Percentiles rank a stretch among this genome's conserved stretches.
Evolutionary conservation across 129 eudicot species (phyloP).

Genomic region (Sambucus nigra): DNA sequence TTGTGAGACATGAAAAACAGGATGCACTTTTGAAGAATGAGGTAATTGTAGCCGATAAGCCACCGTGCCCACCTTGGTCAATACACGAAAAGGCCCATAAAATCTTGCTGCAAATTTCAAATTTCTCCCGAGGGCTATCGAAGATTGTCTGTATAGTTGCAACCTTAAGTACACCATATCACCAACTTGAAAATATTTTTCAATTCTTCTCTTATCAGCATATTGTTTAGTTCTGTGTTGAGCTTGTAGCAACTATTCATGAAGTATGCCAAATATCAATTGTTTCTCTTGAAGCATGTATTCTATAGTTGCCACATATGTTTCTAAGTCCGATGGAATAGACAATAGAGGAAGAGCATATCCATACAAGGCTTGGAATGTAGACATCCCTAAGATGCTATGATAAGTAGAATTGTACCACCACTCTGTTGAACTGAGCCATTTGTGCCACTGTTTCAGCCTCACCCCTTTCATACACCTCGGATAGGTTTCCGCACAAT

Average conservation of each 20-base stretch:
- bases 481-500: background rate
- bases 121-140: background rate
- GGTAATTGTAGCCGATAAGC: too few species aligned
- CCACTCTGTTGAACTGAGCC: background rate
- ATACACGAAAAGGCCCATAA: too few species aligned
- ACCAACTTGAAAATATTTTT: background rate
- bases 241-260: background rate
- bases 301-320: too few species aligned
- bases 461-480: background rate
- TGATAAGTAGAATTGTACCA: background rate
- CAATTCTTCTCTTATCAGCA: conserved; percentile 2
- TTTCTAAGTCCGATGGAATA: background rate
- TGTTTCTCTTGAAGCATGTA: background rate
- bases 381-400: background rate
- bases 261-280: too few species aligned
- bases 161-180: background rate
- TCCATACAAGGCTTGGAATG: background rate
- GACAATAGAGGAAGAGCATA: background rate
- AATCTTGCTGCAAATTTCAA: too few species aligned
- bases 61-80: too few species aligned
- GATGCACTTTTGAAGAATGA: too few species aligned
- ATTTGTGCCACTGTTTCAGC: background rate
- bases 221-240: conserved; percentile 2
- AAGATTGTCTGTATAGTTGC: background rate
- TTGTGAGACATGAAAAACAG: too few species aligned